Conservation (phyloP, 2,329 filamentous ascomycete genomes). For the Apiospora koreana region DNA sequence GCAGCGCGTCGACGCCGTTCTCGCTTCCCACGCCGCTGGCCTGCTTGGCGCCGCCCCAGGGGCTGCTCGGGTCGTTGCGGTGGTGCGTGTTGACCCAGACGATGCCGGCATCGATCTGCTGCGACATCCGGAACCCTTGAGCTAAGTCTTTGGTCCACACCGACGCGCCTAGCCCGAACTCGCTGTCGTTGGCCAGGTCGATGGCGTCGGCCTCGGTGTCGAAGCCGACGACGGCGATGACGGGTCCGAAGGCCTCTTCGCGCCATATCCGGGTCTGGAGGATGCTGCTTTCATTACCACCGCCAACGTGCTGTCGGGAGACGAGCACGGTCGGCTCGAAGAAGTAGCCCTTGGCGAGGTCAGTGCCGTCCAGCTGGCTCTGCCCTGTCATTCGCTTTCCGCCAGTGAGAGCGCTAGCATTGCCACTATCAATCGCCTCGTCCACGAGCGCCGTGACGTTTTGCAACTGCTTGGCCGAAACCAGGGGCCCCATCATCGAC, state of each 20-base stretch:
- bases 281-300: conserved; percentile 65
- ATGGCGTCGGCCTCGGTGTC: conserved; percentile 72
- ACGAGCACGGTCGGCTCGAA: conserved; percentile 76
- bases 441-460: conserved; percentile 68
- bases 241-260: conserved; percentile 83
- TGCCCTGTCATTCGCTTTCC: conserved; percentile 48
- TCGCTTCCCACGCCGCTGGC: conserved; percentile 71
- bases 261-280: conserved; percentile 71
- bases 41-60: conserved; percentile 66
- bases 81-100: conserved; percentile 65
- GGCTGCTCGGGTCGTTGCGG: conserved; percentile 70
- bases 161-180: conserved; percentile 75
- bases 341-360: conserved; percentile 67
- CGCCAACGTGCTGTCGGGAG: conserved; percentile 45
- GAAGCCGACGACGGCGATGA: conserved; percentile 75
- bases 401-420: conserved; percentile 40
- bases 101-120: conserved; percentile 67
- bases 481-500: conserved; percentile 65
- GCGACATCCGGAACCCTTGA: conserved; percentile 72
- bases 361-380: conserved; percentile 51
- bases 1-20: conserved; percentile 67
- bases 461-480: conserved; percentile 62
- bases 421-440: conserved; percentile 59
- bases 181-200: conserved; percentile 69
- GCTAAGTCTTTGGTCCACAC: conserved; percentile 76